Conservation (phyloP, 768 basidiomycete genomes). For the Termitomyces sp. region DNA sequence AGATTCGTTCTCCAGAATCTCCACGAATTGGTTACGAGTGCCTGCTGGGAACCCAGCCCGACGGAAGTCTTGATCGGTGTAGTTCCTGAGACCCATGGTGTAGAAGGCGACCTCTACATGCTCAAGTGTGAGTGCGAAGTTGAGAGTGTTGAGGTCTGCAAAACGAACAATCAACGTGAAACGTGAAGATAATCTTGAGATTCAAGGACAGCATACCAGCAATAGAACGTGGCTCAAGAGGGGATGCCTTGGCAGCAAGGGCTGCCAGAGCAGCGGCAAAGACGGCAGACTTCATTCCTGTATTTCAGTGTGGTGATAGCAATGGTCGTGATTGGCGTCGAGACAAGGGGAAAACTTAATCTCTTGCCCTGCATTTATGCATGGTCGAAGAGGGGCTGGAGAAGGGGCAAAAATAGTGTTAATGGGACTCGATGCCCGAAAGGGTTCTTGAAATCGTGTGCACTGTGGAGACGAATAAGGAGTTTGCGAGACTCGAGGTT, state of each 20-base stretch:
- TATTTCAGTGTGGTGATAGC: too few relatives aligned
- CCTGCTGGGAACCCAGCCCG: slow-evolving; percentile 7
- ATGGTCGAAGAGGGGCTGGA: slow-evolving; percentile 2
- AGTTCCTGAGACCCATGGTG: slow-evolving; percentile 6
- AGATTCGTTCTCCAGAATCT: slow-evolving; percentile 1
- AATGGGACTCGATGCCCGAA: not conserved
- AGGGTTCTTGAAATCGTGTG: not conserved
- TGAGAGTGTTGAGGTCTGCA: slow-evolving; percentile 9
- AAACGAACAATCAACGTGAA: not conserved
- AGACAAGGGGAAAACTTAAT: not conserved
- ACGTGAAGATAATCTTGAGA: not conserved
- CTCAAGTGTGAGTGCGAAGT: slow-evolving; percentile 12
- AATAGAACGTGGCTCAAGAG: not conserved
- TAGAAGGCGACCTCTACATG: slow-evolving; percentile 13
- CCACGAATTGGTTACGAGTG: slow-evolving; percentile 7
- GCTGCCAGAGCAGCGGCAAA: slow-evolving; percentile 3
- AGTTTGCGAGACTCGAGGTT: not conserved
- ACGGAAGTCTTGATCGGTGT: slow-evolving; percentile 5
- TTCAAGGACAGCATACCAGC: not conserved
- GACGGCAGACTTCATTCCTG: slow-evolving; percentile 12
- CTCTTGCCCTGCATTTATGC: slow-evolving; percentile 3
- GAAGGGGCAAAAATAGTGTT: slow-evolving; percentile 2
- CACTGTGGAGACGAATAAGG: not conserved
- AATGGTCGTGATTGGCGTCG: not conserved
- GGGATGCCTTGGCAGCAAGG: not conserved